These are phyloP conservation scores for Craterostigma plantagineum DNA, from an alignment of 257 asterid species.

Conservation along the genomic window DNA sequence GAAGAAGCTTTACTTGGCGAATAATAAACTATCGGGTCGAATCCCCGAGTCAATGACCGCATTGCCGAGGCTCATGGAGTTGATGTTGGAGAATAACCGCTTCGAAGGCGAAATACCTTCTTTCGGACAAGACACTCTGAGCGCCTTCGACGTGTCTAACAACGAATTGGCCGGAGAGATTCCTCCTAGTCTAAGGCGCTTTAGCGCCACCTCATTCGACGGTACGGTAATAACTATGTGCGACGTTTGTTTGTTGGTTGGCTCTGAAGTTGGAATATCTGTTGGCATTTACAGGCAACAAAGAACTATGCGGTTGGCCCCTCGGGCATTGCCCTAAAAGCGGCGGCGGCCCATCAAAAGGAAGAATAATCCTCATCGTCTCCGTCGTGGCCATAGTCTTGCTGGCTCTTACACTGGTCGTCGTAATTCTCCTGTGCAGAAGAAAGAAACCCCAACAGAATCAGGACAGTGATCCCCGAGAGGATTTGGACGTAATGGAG, in stretches of 20 bases:
- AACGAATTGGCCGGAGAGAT: slow-evolving; percentile 43
- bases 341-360: neutral
- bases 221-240: too few relatives aligned
- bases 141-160: slow-evolving; percentile 23
- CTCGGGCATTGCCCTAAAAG: slow-evolving; percentile 24
- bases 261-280: too few relatives aligned
- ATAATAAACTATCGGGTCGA: slow-evolving; percentile 34
- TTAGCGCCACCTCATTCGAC: slow-evolving; percentile 23
- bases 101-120: slow-evolving; percentile 43
- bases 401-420: slow-evolving; percentile 22
- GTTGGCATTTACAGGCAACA: slow-evolving; percentile 29
- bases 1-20: slow-evolving; percentile 46
- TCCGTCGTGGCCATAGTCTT: slow-evolving; percentile 22
- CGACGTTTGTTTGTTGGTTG: neutral
- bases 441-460: slow-evolving; percentile 7
- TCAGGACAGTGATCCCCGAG: neutral
- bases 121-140: slow-evolving; percentile 19
- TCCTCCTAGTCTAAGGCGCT: slow-evolving; percentile 25
- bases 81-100: slow-evolving; percentile 36
- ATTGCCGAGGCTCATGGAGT: slow-evolving; percentile 37
- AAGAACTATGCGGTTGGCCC: slow-evolving; percentile 58
- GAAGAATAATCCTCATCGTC: slow-evolving; percentile 14
- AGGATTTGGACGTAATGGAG: slow-evolving; percentile 35
- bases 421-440: slow-evolving; percentile 25
- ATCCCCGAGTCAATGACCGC: slow-evolving; percentile 32